Evolutionary conservation across 257 asterid species (phyloP), one percentile per base, ranked within the genome.

Genomic region (Solanum pimpinellifolium): DNA sequence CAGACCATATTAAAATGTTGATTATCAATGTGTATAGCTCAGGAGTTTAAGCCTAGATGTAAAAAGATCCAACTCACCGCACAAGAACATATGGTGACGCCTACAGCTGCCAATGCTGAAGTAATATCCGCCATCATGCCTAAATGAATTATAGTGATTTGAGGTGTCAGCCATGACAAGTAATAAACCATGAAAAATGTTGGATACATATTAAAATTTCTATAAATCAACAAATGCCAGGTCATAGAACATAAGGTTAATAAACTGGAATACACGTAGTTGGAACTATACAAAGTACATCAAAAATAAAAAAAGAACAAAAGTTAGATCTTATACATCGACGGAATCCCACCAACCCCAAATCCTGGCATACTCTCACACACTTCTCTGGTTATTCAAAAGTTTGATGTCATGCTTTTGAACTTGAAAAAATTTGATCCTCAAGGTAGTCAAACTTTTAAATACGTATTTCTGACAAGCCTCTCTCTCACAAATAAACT

Each of bases 81-180:
- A 90, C 99, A 96, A 89, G 99, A 95, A 88, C 94, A 94, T 88
- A 96, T 95, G 13, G 92, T 87, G 84, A 96, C 86, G 83, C 98
- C 96, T 84, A 60, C 96, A 73, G 98, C 95, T 87, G 98, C 94
- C 87, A 96, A 90, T 83, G 95, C 94, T 86, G 97, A 87, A 70
- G 98, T 93, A 88, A 95, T 84, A 84, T 96, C 99, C 3, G 95
- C 99, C 97, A 96, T 93, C 95, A 96, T 95, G 83, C 98, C 99
- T 96, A 91, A 83, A 44, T 52, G 66, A 47, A 5, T 76, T 23
- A 80, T 29, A 35, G 14, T 16, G 41, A 69, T 80, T 80, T 47
- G 3, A 80, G 44, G 49, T 49, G 37, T 80, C 85, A 80, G 85
- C 85, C 44, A 47, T 47, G 66, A 49, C 25, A 80, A 18, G 44